phyloP scores from a whole-genome alignment of 2,329 filamentous ascomycete species.

The Fonsecaea pedrosoi region DNA sequence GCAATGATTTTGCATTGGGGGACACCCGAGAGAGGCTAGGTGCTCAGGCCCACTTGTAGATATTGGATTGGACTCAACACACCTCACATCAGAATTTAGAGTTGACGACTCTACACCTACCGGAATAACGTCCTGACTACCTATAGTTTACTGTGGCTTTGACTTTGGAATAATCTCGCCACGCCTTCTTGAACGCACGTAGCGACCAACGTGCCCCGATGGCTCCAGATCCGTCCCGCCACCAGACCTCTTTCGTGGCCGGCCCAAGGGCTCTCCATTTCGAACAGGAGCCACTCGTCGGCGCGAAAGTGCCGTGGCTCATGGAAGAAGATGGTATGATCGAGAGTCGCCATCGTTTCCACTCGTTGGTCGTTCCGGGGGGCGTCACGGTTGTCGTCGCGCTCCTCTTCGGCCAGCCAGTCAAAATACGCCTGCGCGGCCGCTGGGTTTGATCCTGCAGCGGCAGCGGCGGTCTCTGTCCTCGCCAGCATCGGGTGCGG shows the following conservation, averaged over 20 bases:
- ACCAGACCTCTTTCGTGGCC: slow-evolving; percentile 56
- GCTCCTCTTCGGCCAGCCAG: too few species aligned
- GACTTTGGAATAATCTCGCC: too few species aligned
- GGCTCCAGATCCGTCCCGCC: slow-evolving; percentile 56
- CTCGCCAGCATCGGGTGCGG: too few species aligned
- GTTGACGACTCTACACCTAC: too few species aligned
- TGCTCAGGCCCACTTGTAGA: slow-evolving; percentile 64
- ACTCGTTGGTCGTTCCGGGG: slow-evolving; percentile 39
- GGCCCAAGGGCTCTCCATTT: slow-evolving; percentile 57
- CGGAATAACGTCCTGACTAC: too few species aligned
- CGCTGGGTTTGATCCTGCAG: slow-evolving; percentile 1
- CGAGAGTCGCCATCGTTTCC: slow-evolving; percentile 58
- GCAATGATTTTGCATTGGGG: slow-evolving; percentile 76
- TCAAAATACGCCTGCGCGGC: too few species aligned
- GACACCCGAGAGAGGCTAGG: slow-evolving; percentile 73
- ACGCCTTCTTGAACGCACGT: slow-evolving; percentile 58
- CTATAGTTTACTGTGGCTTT: too few species aligned
- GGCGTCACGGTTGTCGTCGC: too few species aligned
- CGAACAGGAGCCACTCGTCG: slow-evolving; percentile 57
- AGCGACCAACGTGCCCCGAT: slow-evolving; percentile 54
- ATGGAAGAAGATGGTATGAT: slow-evolving; percentile 59
- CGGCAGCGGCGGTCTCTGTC: too few species aligned
- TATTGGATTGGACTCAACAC: too few species aligned
- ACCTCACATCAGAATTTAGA: background rate
- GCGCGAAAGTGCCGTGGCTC: slow-evolving; percentile 53